Evolutionary conservation across 2,329 filamentous ascomycete species (phyloP), one percentile per base, ranked within the genome.

Genomic region (Cladosporium sp.): DNA sequence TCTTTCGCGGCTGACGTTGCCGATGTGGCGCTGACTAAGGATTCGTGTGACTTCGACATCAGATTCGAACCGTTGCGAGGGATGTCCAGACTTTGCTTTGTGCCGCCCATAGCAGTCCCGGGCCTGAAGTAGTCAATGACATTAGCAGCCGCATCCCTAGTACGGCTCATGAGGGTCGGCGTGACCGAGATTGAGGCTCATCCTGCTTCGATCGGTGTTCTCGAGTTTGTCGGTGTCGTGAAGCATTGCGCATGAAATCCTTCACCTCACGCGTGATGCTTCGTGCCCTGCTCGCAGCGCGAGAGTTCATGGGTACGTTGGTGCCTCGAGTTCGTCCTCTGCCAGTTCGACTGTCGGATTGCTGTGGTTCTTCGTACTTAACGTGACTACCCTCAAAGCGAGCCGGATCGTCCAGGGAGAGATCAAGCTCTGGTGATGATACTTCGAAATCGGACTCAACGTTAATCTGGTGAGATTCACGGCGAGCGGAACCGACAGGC

Each of bases 111-210:
- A 4, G 58, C 51, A 15, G 55, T 59, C 18, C 52, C 55, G 1
- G 72, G 70, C 36, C 71, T 66, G 50, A 74, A 67, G 54, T 72
- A 74, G 3, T 71, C 70, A 47, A 62, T 68, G 42, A 73, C 66
- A 13, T 67, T 47, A 13, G 18, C 30, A 27, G 41, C 41, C 8
- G n/a, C 29, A 4, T 44, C 30, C 4, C 37, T 19, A 13, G 37
- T 20, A 17, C 37, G 42, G 34, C 45, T 48, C 12, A 48, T 41
- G 45, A 48, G 11, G 45, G 45, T 17, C 45, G 45, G 3, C 44
- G 44, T 17, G 44, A 48, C 7, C 13, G 43, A 18, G 22, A 4
- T 4, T 27, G 4, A 9, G 22, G 22, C 22, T 27, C 22, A 27
- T 27, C 22, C 9, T 27, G 22, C 22, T 27, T 27, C 12, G 11